A percentile compares a stretch with the other conserved stretches of the same genome.
phyloP scores from a whole-genome alignment of 2,329 filamentous ascomycete genomes.

The Colletotrichum australisinense region DNA sequence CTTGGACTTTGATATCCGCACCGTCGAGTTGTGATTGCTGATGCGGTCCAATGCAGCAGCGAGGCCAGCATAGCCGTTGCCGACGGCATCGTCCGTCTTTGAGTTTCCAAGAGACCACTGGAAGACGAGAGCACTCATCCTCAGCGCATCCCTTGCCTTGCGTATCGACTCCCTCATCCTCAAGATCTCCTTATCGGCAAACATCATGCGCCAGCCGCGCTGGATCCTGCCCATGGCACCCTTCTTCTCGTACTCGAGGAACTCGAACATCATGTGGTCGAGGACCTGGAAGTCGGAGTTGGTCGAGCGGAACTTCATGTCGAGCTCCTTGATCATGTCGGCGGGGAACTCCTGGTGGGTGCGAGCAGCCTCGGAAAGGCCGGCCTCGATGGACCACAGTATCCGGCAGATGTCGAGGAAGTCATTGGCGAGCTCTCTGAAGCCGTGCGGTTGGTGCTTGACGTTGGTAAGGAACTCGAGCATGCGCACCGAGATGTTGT shows the following conservation, averaged over 20 bases:
- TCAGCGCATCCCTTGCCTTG: conserved; percentile 70
- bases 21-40: conserved; percentile 42
- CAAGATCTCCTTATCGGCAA: conserved; percentile 70
- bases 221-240: conserved; percentile 69
- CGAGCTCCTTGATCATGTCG: conserved; percentile 73
- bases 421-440: conserved; percentile 70
- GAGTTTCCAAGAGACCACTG: conserved; percentile 72
- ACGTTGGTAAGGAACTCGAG: conserved; percentile 71
- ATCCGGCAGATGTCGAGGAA: conserved; percentile 76
- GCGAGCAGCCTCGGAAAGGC: conserved; percentile 65
- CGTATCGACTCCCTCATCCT: conserved; percentile 68
- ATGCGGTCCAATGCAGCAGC: conserved; percentile 71
- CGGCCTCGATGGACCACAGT: conserved; percentile 76
- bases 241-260: conserved; percentile 72
- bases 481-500: conserved; percentile 73
- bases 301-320: conserved; percentile 71
- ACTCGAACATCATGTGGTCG: conserved; percentile 71
- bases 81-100: conserved; percentile 69
- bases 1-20: conserved; percentile 43
- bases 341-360: conserved; percentile 64
- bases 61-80: conserved; percentile 76
- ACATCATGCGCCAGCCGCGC: conserved; percentile 72
- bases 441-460: conserved; percentile 64
- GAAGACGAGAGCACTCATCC: conserved; percentile 73
- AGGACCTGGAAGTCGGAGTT: conserved; percentile 72